Evolutionary conservation across 805 yeast species (phyloP), one percentile per base, ranked within the genome.

Genomic region (Yamadazyma tumulicola): DNA sequence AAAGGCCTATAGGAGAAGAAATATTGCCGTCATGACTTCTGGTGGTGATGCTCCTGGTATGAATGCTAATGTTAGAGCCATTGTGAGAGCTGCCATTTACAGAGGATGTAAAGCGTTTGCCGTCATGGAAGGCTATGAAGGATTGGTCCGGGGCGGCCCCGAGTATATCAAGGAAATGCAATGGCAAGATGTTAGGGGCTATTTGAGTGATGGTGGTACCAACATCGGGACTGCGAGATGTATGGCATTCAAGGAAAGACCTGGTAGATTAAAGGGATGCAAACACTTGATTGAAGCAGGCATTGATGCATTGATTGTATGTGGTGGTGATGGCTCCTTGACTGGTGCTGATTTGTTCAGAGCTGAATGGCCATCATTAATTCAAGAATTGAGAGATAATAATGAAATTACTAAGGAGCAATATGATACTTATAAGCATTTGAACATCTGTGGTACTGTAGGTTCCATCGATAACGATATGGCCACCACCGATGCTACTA

Each of bases 41-140:
- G 98, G 98, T 49, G 98, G 99, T 62, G 99, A 93, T 57, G 85
- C 97, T 34, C 98, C 94, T 19, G 99, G 99, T 52, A 93, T 93
- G 98, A 87, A 88, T 61, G 91, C 97, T 4, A 85, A 81, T 18
- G 98, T 93, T 6, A 74, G 98, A 44, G 95, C 97, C 0, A 95
- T 93, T 39, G 96, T 91, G 6, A 76, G 98, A 50, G 78, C 96
- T 2, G 96, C 95, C 43, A 86, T 93, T 45, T 77, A 70, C 66
- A 72, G 79, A 38, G 89, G 84, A 12, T 93, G 97, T 67, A 94
- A 88, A 44, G 91, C 88, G 19, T 93, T 73, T 52, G 97, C 94
- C 18, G 79, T 94, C 31, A 81, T 77, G 57, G 98, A 93, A 64
- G 98, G 98, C 43, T 93, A 93, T 69, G 84, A 85, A 45, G 98